Conservation (phyloP, 257 asterid genomes). For the Fraxinus pennsylvanica region DNA sequence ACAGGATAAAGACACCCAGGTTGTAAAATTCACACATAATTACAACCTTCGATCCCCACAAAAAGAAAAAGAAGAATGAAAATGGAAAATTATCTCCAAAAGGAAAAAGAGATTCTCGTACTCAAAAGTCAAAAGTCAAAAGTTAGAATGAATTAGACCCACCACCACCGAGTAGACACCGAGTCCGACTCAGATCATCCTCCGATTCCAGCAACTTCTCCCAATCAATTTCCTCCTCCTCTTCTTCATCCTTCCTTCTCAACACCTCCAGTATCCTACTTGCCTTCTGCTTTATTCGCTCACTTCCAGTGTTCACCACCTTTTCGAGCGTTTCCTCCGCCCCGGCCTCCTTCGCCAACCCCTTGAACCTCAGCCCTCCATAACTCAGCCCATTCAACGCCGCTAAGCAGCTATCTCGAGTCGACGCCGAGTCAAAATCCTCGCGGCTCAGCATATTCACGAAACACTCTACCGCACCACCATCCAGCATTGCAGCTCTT, state of each 20-base stretch:
- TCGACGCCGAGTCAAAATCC: slow-evolving; percentile 48
- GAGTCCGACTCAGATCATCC: slow-evolving; percentile 45
- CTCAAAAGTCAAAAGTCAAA: slow-evolving; percentile 13
- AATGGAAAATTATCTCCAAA: not conserved
- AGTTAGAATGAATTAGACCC: slow-evolving; percentile 17
- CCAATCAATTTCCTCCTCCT: slow-evolving; percentile 77
- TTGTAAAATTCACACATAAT: not conserved
- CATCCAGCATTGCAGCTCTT: slow-evolving; percentile 75
- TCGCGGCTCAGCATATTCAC: slow-evolving; percentile 45
- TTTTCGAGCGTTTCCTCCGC: slow-evolving; percentile 68
- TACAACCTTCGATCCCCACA: not conserved
- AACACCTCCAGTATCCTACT: slow-evolving; percentile 63
- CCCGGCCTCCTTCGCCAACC: slow-evolving; percentile 82
- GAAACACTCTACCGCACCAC: slow-evolving; percentile 61
- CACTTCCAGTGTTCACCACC: slow-evolving; percentile 49
- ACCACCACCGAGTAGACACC: slow-evolving; percentile 17
- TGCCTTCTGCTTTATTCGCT: slow-evolving; percentile 47
- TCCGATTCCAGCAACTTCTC: slow-evolving; percentile 73
- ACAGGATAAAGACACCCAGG: not conserved
- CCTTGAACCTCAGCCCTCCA: slow-evolving; percentile 92
- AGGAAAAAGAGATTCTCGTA: not conserved
- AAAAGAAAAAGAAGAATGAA: not conserved
- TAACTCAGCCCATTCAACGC: slow-evolving; percentile 76
- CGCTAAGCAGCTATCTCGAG: slow-evolving; percentile 62
- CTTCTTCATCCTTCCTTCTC: slow-evolving; percentile 71